phyloP scores from a whole-genome alignment of 768 basidiomycete species.

The Gloeopeniophorella convolvens region DNA sequence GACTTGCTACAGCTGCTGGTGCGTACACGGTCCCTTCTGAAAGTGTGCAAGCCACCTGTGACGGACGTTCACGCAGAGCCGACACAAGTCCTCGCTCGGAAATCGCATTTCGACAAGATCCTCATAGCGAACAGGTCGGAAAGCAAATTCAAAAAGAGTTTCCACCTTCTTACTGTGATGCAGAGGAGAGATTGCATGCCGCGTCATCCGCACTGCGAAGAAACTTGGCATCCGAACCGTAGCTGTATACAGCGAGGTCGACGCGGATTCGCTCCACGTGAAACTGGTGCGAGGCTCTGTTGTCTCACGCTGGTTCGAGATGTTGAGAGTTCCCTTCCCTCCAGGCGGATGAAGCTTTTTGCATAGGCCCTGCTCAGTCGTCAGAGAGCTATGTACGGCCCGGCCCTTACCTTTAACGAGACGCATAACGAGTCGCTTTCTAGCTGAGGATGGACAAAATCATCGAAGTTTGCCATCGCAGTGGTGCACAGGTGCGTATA shows the following conservation, averaged over 20 bases:
- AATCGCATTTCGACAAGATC: constrained; percentile 82
- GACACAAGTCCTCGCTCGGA: constrained; percentile 13
- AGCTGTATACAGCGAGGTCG: constrained; percentile 87
- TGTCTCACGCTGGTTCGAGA: too few relatives aligned
- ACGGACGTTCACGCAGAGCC: neutral
- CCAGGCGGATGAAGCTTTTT: constrained; percentile 50
- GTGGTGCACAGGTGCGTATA: constrained; percentile 71
- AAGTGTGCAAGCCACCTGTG: neutral
- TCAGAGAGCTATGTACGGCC: constrained; percentile 78
- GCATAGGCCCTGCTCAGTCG: constrained; percentile 88
- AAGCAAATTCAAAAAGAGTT: neutral
- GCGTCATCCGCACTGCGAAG: constrained; percentile 85
- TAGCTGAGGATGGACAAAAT: constrained; percentile 87
- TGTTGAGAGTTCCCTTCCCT: constrained; percentile 2
- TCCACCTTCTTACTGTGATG: neutral
- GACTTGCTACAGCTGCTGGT: constrained; percentile 6
- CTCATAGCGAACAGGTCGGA: constrained; percentile 81
- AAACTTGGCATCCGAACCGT: constrained; percentile 88
- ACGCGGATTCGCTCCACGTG: constrained; percentile 77
- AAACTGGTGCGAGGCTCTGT: constrained; percentile 48
- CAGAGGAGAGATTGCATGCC: constrained; percentile 94
- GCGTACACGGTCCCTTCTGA: neutral
- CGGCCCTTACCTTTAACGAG: too few relatives aligned
- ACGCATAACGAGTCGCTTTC: too few relatives aligned
- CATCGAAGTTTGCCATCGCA: constrained; percentile 70